Evolutionary conservation across 768 basidiomycete species (phyloP).

Genomic region (Phanerochaete sordida): DNA sequence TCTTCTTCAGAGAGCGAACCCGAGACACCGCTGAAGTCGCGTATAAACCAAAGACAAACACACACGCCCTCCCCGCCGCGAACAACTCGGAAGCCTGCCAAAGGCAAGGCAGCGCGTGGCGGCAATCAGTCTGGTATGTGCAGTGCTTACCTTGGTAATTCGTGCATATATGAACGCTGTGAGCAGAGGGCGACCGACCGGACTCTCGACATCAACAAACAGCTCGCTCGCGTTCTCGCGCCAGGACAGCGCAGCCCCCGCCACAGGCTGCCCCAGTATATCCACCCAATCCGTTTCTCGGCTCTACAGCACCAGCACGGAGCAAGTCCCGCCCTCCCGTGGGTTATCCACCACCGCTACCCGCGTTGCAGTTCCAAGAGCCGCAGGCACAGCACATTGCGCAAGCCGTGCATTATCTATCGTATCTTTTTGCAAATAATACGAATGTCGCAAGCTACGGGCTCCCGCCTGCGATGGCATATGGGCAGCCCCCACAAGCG

Average conservation of each 20-base stretch:
- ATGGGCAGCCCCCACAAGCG: neutral
- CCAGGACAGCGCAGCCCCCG: neutral
- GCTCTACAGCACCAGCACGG: neutral
- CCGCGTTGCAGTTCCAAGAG: slow-evolving; percentile 11
- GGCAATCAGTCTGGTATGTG: slow-evolving; percentile 3
- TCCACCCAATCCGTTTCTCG: neutral
- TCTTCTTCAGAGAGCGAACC: neutral
- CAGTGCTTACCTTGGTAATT: neutral
- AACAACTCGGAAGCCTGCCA: neutral
- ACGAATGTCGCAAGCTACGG: slow-evolving; percentile 9
- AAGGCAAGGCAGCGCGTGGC: neutral
- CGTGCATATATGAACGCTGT: too few species aligned
- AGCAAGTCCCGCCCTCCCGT: neutral
- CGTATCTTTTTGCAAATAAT: slow-evolving; percentile 33
- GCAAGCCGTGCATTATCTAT: slow-evolving; percentile 40
- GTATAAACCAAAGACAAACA: neutral
- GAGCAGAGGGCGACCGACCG: neutral
- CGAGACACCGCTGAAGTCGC: neutral
- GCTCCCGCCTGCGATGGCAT: slow-evolving; percentile 7
- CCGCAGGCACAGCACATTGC: slow-evolving; percentile 34
- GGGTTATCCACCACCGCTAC: neutral
- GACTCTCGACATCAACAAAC: too few species aligned
- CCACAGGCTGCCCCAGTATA: slow-evolving; percentile 3
- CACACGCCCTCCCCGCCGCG: neutral
- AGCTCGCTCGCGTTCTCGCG: neutral